Percentiles rank a stretch among this genome's conserved stretches.
phyloP scores from a whole-genome alignment of 805 yeast genomes.

The Ogataea philodendri region DNA sequence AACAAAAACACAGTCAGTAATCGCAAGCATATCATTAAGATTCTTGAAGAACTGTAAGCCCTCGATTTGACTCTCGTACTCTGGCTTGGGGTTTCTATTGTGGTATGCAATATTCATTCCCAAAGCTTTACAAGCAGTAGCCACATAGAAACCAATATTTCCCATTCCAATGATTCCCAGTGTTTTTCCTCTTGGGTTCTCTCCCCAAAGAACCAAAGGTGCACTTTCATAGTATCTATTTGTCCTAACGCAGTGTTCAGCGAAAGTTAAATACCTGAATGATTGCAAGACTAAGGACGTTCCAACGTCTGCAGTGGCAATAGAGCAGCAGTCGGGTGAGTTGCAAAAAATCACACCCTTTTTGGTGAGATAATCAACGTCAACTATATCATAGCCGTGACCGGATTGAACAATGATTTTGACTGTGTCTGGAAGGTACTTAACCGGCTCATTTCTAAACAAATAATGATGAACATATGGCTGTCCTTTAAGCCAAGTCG shows the following conservation, averaged over 20 bases:
- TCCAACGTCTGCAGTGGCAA: slow-evolving; percentile 43
- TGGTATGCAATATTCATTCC: slow-evolving; percentile 45
- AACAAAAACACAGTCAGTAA: slow-evolving; percentile 35
- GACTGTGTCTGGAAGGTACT: slow-evolving; percentile 33
- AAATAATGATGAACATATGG: slow-evolving; percentile 39
- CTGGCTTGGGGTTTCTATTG: slow-evolving; percentile 36
- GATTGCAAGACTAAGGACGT: slow-evolving; percentile 33
- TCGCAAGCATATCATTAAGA: slow-evolving; percentile 29
- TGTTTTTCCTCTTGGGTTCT: slow-evolving; percentile 42
- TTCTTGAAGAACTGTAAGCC: slow-evolving; percentile 32
- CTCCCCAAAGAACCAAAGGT: slow-evolving; percentile 33
- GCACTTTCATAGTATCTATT: slow-evolving; percentile 34
- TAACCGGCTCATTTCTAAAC: slow-evolving; percentile 36
- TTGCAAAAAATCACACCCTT: slow-evolving; percentile 37
- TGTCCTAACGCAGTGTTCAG: slow-evolving; percentile 38
- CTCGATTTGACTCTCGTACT: slow-evolving; percentile 31
- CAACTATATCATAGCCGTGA: slow-evolving; percentile 41
- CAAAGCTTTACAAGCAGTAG: slow-evolving; percentile 40
- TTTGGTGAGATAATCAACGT: slow-evolving; percentile 35
- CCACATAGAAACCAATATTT: slow-evolving; percentile 44
- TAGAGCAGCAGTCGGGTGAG: slow-evolving; percentile 38
- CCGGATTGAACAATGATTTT: slow-evolving; percentile 40
- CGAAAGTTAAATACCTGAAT: slow-evolving; percentile 37
- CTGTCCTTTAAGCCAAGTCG: slow-evolving; percentile 39
- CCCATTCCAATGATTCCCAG: slow-evolving; percentile 50